Percentiles rank a stretch among this genome's conserved stretches.
These are phyloP conservation scores for Hemisphaericaspora xylofermentans DNA, from an alignment of 1,139 yeast species.

Conservation along the genomic window DNA sequence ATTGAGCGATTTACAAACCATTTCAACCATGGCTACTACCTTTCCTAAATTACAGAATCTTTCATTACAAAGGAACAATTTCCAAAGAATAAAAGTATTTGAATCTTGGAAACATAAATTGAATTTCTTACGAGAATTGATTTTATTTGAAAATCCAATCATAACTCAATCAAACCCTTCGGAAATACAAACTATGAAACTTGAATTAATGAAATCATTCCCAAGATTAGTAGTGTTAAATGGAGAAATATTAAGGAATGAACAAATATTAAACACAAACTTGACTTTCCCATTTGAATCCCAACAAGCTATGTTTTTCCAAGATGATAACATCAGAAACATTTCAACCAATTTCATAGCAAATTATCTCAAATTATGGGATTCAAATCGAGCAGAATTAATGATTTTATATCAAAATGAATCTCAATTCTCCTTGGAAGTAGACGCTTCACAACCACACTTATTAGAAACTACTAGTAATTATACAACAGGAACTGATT, in stretches of 20 bases:
- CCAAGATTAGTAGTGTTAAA: slow-evolving; percentile 80
- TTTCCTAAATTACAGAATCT: slow-evolving; percentile 77
- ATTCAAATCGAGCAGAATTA: slow-evolving; percentile 67
- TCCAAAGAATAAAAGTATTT: slow-evolving; percentile 56
- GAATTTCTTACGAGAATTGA: slow-evolving; percentile 68
- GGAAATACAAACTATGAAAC: slow-evolving; percentile 49
- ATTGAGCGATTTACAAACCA: slow-evolving; percentile 57
- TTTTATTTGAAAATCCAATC: slow-evolving; percentile 76
- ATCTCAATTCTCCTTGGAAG: slow-evolving; percentile 78
- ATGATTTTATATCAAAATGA: slow-evolving; percentile 73
- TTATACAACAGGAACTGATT: slow-evolving; percentile 40
- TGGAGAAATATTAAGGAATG: slow-evolving; percentile 76
- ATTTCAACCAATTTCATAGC: slow-evolving; percentile 75
- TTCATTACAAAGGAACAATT: slow-evolving; percentile 73
- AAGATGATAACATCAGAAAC: slow-evolving; percentile 67
- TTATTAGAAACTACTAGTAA: slow-evolving; percentile 40
- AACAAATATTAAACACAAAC: slow-evolving; percentile 52
- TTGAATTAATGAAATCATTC: slow-evolving; percentile 67
- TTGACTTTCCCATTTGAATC: slow-evolving; percentile 56
- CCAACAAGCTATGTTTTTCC: slow-evolving; percentile 63
- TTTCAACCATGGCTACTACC: slow-evolving; percentile 67
- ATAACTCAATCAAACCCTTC: slow-evolving; percentile 33
- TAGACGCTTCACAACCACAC: slow-evolving; percentile 54
- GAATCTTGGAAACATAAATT: slow-evolving; percentile 82
- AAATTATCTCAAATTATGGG: slow-evolving; percentile 80